A percentile compares a stretch with the other conserved stretches of the same genome.
Conservation (phyloP, 345 rosid species). For the Lumnitzera littorea region DNA sequence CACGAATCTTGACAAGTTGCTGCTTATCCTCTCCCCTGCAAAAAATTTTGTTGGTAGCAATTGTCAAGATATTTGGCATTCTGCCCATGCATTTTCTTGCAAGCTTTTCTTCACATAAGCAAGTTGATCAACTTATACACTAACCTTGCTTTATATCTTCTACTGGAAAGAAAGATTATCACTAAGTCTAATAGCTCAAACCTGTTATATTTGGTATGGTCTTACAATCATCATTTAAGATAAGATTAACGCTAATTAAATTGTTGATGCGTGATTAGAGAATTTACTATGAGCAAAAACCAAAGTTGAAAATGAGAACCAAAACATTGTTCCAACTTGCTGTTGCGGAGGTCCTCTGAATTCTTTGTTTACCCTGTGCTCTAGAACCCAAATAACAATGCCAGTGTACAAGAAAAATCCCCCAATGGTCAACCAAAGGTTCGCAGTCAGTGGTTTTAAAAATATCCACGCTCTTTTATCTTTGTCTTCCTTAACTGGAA, state of each 20-base stretch:
- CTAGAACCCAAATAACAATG: conserved; percentile 24
- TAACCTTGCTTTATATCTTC: too few relatives aligned
- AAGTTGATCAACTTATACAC: too few relatives aligned
- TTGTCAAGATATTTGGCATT: too few relatives aligned
- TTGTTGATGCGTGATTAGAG: neutral
- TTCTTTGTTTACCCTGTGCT: conserved; percentile 21
- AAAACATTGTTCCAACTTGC: conserved; percentile 19
- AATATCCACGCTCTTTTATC: conserved; percentile 26
- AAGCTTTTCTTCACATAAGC: too few relatives aligned
- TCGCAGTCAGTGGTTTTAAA: conserved; percentile 29
- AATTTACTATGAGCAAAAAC: conserved; percentile 31
- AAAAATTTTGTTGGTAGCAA: neutral
- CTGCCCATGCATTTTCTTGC: too few relatives aligned
- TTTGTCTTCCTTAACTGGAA: conserved; percentile 9
- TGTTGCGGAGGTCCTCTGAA: conserved; percentile 15
- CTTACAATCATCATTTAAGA: too few relatives aligned
- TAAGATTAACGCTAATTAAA: too few relatives aligned
- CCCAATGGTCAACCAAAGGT: conserved; percentile 29
- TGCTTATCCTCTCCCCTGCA: conserved; percentile 55
- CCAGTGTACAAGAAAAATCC: conserved; percentile 20
- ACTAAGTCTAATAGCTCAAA: too few relatives aligned
- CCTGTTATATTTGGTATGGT: too few relatives aligned
- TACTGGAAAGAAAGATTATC: too few relatives aligned
- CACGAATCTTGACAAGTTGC: conserved; percentile 39
- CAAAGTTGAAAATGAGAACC: conserved; percentile 29